phyloP scores from a whole-genome alignment of 164 flowering plant genomes.

The Sextonia rubra region DNA sequence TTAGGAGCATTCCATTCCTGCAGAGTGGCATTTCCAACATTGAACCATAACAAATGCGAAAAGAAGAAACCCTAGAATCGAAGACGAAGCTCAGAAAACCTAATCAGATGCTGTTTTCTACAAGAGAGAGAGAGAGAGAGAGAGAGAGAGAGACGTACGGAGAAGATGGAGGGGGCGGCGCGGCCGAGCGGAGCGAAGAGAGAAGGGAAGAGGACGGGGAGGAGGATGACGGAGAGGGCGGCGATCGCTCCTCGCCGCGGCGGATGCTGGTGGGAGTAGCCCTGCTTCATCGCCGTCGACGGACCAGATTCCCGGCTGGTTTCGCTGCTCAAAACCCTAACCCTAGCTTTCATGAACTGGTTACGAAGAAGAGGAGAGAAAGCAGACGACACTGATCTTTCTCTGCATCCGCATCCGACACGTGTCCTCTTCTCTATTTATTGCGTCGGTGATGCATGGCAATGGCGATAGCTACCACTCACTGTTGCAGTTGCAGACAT shows the following conservation, averaged over 20 bases:
- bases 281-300: background rate
- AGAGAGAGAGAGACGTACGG: constrained; percentile 33
- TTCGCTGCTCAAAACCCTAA: background rate
- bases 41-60: background rate
- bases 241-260: constrained; percentile 35
- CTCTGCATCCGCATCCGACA: background rate
- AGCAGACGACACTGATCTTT: too few relatives aligned
- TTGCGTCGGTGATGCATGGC: background rate
- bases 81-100: too few relatives aligned
- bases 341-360: constrained; percentile 1
- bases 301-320: background rate
- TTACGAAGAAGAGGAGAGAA: too few relatives aligned
- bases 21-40: constrained; percentile 3
- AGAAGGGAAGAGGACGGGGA: constrained; percentile 42
- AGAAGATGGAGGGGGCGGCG: constrained; percentile 57
- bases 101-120: too few relatives aligned
- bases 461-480: too few relatives aligned
- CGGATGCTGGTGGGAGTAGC: background rate
- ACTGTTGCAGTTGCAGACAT: too few relatives aligned
- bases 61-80: background rate
- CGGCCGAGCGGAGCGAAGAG: constrained; percentile 49
- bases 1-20: constrained; percentile 85
- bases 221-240: constrained; percentile 39
- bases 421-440: background rate
- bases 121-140: background rate